These are phyloP conservation scores for Eucalyptus pauciflora DNA, from an alignment of 345 rosid species.

Conservation along the genomic window DNA sequence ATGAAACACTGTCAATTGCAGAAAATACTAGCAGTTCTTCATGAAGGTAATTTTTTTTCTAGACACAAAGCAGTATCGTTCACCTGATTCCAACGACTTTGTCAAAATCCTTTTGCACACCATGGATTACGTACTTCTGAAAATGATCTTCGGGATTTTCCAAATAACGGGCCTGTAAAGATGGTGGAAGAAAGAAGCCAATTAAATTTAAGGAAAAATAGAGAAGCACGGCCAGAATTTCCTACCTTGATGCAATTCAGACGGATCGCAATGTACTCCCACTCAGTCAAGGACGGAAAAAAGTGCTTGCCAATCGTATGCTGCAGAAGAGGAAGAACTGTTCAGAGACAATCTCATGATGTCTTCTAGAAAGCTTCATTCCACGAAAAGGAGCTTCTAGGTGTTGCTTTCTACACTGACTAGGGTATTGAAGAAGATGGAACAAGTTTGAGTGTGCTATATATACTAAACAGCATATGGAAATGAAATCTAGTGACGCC, in stretches of 20 bases:
- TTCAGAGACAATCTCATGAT: not conserved
- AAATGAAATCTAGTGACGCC: too few relatives aligned
- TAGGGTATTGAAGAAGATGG: not conserved
- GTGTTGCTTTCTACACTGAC: not conserved
- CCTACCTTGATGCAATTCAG: conserved; percentile 66
- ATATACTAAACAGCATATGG: too few relatives aligned
- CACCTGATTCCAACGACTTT: conserved; percentile 90
- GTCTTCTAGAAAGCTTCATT: not conserved
- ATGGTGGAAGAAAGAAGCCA: not conserved
- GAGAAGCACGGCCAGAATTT: not conserved
- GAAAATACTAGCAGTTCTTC: not conserved
- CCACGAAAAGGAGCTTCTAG: not conserved
- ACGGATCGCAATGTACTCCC: conserved; percentile 72
- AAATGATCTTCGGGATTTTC: conserved; percentile 59
- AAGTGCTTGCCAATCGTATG: conserved; percentile 78
- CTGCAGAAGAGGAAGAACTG: conserved; percentile 15
- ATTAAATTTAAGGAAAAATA: too few relatives aligned
- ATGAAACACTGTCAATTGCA: not conserved
- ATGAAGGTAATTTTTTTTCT: not conserved
- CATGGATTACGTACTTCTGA: conserved; percentile 26
- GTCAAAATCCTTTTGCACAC: conserved; percentile 55
- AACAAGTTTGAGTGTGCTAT: not conserved
- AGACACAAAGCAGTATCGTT: not conserved
- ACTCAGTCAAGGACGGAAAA: conserved; percentile 52
- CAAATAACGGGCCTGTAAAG: conserved; percentile 54